Conservation (phyloP, 495 filamentous ascomycete species). For the Pseudomonodictys pantanalensis region DNA sequence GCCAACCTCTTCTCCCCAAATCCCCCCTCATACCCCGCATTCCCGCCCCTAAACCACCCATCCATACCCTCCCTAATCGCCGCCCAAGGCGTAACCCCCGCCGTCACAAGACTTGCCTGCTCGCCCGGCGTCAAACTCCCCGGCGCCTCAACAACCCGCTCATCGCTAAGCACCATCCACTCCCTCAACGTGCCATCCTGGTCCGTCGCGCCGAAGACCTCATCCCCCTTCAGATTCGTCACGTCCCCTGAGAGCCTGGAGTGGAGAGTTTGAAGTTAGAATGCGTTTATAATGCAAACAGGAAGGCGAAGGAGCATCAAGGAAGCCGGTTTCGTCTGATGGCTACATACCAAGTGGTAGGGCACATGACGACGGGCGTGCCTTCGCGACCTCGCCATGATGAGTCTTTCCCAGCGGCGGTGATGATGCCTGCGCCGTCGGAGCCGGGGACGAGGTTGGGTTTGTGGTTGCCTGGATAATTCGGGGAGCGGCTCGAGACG, state of each 20-base stretch:
- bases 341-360: conserved; percentile 32
- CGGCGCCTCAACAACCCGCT: not conserved
- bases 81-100: conserved; percentile 17
- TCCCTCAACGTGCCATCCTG: not conserved
- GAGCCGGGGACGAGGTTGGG: conserved; percentile 34
- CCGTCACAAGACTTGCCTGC: conserved; percentile 3
- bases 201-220: not conserved
- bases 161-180: not conserved
- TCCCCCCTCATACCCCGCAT: conserved; percentile 29
- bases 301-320: no score
- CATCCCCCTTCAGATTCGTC: not conserved
- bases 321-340: no score
- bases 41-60: conserved; percentile 29
- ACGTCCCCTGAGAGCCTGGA: conserved; percentile 13
- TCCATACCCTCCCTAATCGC: conserved; percentile 22
- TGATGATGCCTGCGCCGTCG: conserved; percentile 40
- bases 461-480: conserved; percentile 11
- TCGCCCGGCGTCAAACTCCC: not conserved
- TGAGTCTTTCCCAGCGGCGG: conserved; percentile 27
- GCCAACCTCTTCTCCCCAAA: conserved; percentile 36
- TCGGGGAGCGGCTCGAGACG: conserved; percentile 24
- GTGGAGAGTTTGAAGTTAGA: no score
- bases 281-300: no score
- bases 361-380: conserved; percentile 21
- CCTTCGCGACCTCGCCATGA: conserved; percentile 24